Evolutionary conservation across 345 rosid species (phyloP), one percentile per base, ranked within the genome.

Genomic region (Hibiscus mutabilis): DNA sequence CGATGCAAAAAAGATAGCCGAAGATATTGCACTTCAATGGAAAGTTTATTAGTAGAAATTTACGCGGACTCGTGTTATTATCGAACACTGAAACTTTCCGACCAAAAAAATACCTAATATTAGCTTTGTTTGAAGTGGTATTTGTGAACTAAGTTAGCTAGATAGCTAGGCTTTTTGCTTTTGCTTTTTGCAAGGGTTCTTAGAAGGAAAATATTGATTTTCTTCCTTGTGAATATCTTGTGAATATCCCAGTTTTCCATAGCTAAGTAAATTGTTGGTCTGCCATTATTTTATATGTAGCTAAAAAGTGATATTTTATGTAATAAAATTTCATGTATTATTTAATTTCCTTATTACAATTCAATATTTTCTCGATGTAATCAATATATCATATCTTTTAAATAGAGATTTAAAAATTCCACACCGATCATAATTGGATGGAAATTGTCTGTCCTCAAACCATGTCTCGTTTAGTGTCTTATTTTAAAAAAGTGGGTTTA

Each of bases 1-100:
- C 59, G 92, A 89, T 76, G 97, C 98, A 0, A 81, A 69, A 63
- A 89, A 66, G 68, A 86, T 91, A 0, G 86, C 96, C 9, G 82
- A 91, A 53, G 96, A 93, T 72, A 83, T 93, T 44, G 78, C 77
- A 47, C 75, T 62, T 58, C 69, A 51, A 42, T 80, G 82, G 85
- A 79, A 79, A 74, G 66, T 78, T 13, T 49, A 15, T 49, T 10
- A 8, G 29, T 55, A 3, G 14, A 11, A 42, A 42, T 42, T 42
- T 42, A 42, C 2, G 0, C 12, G 14, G 11, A 42, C 46, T 42
- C 46, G 13, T 9, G 14, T 42, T 42, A 42, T 0, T 42, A 42
- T 42, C 46, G 46, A 42, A 42, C 46, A 42, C 46, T 2, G 0
- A 42, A 42, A 2, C 13, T 11, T 10, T 0, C 46, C 0, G 46